A percentile compares a stretch with the other conserved stretches of the same genome.
phyloP scores from a whole-genome alignment of 2,329 filamentous ascomycete species.

The Diplocarpon rosae region DNA sequence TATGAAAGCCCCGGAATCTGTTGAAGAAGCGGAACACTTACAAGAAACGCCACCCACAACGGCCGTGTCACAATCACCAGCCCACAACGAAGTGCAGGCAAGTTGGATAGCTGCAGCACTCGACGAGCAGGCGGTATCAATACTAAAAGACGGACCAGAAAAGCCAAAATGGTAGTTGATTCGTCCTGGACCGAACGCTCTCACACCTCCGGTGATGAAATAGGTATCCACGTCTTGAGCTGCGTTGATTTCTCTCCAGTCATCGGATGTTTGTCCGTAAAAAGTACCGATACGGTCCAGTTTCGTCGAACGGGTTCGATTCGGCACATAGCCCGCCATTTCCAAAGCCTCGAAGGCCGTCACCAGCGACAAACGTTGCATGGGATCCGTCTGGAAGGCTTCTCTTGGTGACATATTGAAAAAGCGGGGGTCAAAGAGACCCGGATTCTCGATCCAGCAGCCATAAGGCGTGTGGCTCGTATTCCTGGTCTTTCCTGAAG shows the following conservation, averaged over 20 bases:
- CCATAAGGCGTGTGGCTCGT: constrained; percentile 68
- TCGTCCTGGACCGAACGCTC: constrained; percentile 27
- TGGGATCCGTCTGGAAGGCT: constrained; percentile 70
- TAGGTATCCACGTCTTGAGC: constrained; percentile 26
- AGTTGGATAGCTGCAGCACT: constrained; percentile 29
- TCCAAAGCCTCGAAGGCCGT: constrained; percentile 76
- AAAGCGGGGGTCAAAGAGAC: constrained; percentile 70
- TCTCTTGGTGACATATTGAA: constrained; percentile 82
- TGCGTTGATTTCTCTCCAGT: constrained; percentile 27
- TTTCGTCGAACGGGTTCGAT: constrained; percentile 24
- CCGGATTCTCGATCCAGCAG: constrained; percentile 60
- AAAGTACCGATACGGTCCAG: constrained; percentile 33
- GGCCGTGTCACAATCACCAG: constrained; percentile 25
- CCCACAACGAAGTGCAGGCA: constrained; percentile 24
- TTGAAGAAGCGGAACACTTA: background rate
- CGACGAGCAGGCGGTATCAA: constrained; percentile 34
- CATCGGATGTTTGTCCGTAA: constrained; percentile 26
- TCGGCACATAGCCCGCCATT: constrained; percentile 60
- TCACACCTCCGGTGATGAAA: constrained; percentile 24
- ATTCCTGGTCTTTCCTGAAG: constrained; percentile 62
- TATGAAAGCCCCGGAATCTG: background rate
- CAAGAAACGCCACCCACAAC: constrained; percentile 24
- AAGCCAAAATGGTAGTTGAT: constrained; percentile 34
- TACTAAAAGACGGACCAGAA: constrained; percentile 30
- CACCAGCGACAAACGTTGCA: constrained; percentile 64